Evolutionary conservation across 1,284 basidiomycete genomes (phyloP), one percentile per base, ranked within the genome.

Genomic region (Rhizoctonia solani): DNA sequence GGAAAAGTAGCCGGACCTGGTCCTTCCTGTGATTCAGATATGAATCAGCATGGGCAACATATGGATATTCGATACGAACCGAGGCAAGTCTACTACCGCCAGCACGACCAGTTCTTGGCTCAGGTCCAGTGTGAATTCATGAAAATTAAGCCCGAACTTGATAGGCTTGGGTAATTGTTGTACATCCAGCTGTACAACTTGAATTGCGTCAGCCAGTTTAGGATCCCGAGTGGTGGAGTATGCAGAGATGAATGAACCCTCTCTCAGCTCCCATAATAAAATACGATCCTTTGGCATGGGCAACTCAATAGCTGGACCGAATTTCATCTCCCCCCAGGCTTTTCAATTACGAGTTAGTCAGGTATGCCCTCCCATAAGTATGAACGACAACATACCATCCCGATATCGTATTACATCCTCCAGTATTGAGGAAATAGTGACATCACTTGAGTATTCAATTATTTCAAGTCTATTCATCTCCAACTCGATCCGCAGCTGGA

Each of bases 401-500:
- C 29, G 56, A 44, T 49, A 34, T 4, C 44, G 2, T 23, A 8
- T 30, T 0, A 59, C n/a, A 19, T 59, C 30, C 29, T 47, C 19
- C 23, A 49, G 11, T 3, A 59, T 23, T 14, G 13, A 21, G 5
- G 9, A n/a, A 2, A 5, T 11, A 2, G 4, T n/a, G 19, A 19
- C 54, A 3, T 41, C 21, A 11, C n/a, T 8, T 11, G 37, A 19
- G 4, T 23, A 6, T 4, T 56, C 16, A 23, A 14, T 11, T 8
- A 56, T 13, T 29, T 56, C 37, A 11, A 56, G 32, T 13, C 39
- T 41, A 27, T 29, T 42, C 8, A 29, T 23, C 25, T 56, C 54
- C 11, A 56, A 39, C 39, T 56, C 54, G 3, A 56, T 44, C 8
- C 46, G 27, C 14, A 65, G 41, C 21, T 65, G 61, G 13, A 65